Evolutionary conservation across 371 early-diverging fungal species (phyloP).

Genomic region (Blakeslea trispora): DNA sequence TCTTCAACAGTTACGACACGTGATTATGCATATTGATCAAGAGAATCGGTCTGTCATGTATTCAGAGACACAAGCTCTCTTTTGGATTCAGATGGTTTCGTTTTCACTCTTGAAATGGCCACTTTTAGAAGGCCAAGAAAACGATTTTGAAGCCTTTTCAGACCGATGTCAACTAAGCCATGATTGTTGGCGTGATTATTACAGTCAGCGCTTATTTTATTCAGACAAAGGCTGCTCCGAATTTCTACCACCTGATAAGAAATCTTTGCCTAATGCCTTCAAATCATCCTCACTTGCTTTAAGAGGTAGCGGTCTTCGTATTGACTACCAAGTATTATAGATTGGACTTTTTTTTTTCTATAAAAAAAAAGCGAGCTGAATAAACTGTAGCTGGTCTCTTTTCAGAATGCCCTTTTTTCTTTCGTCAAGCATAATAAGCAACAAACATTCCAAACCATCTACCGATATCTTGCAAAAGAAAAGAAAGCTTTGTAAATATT

Average conservation of each 20-base stretch:
- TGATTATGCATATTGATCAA: conserved; percentile 2
- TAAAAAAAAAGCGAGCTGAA: too few species aligned
- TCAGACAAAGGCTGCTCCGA: conserved; percentile 30
- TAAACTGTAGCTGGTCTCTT: too few species aligned
- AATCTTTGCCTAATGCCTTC: conserved; percentile 46
- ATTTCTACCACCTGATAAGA: conserved; percentile 43
- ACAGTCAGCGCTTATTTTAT: conserved; percentile 32
- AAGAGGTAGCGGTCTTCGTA: conserved; percentile 37
- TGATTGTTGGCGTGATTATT: conserved; percentile 40
- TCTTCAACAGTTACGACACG: background rate
- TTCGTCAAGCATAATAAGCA: too few species aligned
- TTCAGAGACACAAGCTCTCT: conserved; percentile 41
- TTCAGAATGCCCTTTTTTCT: too few species aligned
- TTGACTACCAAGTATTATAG: conserved; percentile 42
- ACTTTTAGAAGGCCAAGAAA: conserved; percentile 31
- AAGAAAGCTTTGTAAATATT: too few species aligned
- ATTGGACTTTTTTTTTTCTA: conserved; percentile 1
- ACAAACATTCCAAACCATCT: too few species aligned
- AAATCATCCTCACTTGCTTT: conserved; percentile 41
- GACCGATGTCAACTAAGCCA: conserved; percentile 22
- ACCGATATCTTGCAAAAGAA: too few species aligned
- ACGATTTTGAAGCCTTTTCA: conserved; percentile 33
- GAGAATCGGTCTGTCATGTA: conserved; percentile 24
- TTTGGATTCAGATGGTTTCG: conserved; percentile 49
- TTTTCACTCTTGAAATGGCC: conserved; percentile 37